A percentile compares a stretch with the other conserved stretches of the same genome.
Evolutionary conservation across 192 early-diverging fungal genomes (phyloP).

Genomic region (Oehlia diaphana): DNA sequence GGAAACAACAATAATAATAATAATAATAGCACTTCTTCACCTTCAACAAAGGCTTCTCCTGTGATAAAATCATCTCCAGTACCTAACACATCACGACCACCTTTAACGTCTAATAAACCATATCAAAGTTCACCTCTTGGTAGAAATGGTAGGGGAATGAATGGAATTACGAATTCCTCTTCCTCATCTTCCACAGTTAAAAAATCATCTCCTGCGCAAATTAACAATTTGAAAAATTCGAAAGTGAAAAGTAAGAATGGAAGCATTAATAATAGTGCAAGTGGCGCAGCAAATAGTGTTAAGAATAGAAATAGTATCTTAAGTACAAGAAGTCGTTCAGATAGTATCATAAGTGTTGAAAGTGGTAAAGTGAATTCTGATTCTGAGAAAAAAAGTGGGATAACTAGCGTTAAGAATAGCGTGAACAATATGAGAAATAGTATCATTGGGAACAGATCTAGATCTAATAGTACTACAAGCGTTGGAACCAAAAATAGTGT

Average conservation of each 20-base stretch:
- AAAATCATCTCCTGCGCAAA: not conserved
- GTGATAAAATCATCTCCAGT: not conserved
- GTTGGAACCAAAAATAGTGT: not conserved
- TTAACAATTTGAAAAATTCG: not conserved
- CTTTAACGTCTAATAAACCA: not conserved
- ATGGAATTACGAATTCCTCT: too few relatives aligned
- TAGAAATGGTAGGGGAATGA: not conserved
- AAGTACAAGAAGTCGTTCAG: not conserved
- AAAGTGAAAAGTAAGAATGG: not conserved
- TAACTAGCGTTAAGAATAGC: not conserved
- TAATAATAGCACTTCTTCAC: not conserved
- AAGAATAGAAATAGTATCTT: not conserved
- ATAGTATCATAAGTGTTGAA: not conserved
- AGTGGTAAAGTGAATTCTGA: not conserved
- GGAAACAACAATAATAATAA: not conserved
- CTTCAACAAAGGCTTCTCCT: not conserved
- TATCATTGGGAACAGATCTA: not conserved
- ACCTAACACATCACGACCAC: not conserved
- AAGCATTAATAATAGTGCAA: not conserved
- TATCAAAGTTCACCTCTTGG: not conserved
- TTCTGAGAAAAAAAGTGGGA: not conserved
- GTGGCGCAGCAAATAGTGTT: not conserved
- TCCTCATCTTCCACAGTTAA: not conserved
- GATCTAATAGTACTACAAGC: not conserved
- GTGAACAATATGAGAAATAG: too few relatives aligned